Conservation (phyloP, 192 early-diverging fungal genomes). For the Coemansia sp. region DNA sequence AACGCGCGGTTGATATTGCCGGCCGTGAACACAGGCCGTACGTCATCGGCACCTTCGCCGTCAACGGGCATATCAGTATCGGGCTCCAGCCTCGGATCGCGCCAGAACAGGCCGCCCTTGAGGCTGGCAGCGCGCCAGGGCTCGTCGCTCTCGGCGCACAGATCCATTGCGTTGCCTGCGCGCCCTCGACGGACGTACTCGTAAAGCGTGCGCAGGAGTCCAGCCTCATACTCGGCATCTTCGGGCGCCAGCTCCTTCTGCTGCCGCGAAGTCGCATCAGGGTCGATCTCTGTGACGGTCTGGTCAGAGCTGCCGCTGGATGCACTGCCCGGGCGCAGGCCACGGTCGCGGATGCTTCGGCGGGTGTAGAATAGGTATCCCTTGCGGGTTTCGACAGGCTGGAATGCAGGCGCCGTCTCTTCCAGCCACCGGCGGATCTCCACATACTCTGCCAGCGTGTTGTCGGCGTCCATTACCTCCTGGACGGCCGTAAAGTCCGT, state of each 20-base stretch:
- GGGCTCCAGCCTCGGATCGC: conserved; percentile 44
- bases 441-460: conserved; percentile 29
- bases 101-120: conserved; percentile 55
- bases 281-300: conserved; percentile 35
- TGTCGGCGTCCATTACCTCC: conserved; percentile 22
- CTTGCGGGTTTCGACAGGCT: conserved; percentile 47
- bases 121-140: conserved; percentile 78
- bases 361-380: conserved; percentile 50
- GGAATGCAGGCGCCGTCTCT: conserved; percentile 35
- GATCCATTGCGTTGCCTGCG: conserved; percentile 56
- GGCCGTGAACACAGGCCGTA: conserved; percentile 25
- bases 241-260: conserved; percentile 18
- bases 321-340: not conserved
- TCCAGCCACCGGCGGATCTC: conserved; percentile 48
- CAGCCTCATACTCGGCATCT: conserved; percentile 48
- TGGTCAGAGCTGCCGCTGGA: not conserved
- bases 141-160: conserved; percentile 68
- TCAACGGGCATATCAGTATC: conserved; percentile 16
- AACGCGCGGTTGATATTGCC: conserved; percentile 38
- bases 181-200: conserved; percentile 74
- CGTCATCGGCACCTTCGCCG: conserved; percentile 1
- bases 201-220: conserved; percentile 62
- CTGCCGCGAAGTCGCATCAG: conserved; percentile 33
- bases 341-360: conserved; percentile 23
- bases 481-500: conserved; percentile 36